phyloP scores from a whole-genome alignment of 2,329 filamentous ascomycete genomes.

The Venturia asperata region DNA sequence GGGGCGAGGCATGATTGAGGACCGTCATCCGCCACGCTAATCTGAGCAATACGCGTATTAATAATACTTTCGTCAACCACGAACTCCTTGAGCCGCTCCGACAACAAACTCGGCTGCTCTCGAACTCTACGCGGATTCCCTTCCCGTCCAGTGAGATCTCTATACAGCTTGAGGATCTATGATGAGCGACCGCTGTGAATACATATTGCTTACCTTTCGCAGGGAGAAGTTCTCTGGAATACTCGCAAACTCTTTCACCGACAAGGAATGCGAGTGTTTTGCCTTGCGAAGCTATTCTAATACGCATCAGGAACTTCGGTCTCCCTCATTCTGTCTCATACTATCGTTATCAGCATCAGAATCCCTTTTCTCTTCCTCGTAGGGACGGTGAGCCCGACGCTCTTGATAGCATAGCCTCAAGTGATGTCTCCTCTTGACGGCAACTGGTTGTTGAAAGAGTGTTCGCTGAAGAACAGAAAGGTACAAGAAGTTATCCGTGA shows the following conservation, averaged over 20 bases:
- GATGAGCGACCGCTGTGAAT: not conserved
- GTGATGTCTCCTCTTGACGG: not conserved
- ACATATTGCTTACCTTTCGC: not conserved
- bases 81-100: not conserved
- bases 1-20: not conserved
- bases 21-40: not conserved
- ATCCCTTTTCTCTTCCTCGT: not conserved
- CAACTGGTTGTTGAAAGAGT: not conserved
- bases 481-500: not conserved
- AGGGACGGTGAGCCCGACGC: not conserved
- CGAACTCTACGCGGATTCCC: not conserved
- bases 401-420: not conserved
- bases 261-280: not conserved
- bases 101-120: not conserved
- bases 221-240: not conserved
- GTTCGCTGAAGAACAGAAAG: not conserved
- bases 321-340: not conserved
- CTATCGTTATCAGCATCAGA: not conserved
- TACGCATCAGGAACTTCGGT: not conserved
- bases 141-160: not conserved
- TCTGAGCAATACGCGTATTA: not conserved
- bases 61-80: not conserved
- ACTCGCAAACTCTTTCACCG: slow-evolving; percentile 7
- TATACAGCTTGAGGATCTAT: not conserved
- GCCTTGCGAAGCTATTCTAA: not conserved